Evolutionary conservation across 768 basidiomycete genomes (phyloP).

Genomic region (Sporobolomyces roseus): DNA sequence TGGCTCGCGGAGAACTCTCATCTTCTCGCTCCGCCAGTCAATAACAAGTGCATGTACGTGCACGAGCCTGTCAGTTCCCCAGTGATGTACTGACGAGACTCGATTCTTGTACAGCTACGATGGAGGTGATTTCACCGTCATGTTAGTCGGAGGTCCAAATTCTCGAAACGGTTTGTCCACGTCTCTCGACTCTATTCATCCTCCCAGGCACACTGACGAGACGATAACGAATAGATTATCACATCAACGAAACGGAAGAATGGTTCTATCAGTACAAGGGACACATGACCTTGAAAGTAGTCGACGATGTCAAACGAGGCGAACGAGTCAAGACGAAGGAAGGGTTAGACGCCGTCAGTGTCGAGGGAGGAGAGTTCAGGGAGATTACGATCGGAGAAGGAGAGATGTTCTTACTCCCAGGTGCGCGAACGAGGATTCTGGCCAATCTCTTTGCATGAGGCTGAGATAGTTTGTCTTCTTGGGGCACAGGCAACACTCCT

Average conservation of each 20-base stretch:
- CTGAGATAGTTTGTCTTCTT: neutral
- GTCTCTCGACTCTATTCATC: neutral
- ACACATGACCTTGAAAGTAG: constrained; percentile 79
- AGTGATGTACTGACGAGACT: no score
- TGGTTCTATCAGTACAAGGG: constrained; percentile 99
- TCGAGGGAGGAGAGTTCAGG: constrained; percentile 67
- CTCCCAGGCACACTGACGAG: no score
- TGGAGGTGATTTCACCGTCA: constrained; percentile 83
- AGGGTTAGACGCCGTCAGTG: constrained; percentile 44
- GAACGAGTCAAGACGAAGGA: constrained; percentile 38
- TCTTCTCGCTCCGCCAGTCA: constrained; percentile 78
- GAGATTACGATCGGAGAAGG: constrained; percentile 90
- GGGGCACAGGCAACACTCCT: constrained; percentile 73
- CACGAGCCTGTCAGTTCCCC: no score
- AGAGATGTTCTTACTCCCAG: constrained; percentile 92
- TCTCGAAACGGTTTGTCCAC: constrained; percentile 59
- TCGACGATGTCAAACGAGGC: constrained; percentile 49
- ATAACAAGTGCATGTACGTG: constrained; percentile 76
- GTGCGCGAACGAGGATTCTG: constrained; percentile 51
- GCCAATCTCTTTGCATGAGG: neutral
- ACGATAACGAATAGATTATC: constrained; percentile 82
- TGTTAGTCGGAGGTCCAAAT: constrained; percentile 95
- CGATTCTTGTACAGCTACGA: constrained; percentile 49
- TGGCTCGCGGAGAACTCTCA: constrained; percentile 77
- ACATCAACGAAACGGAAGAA: constrained; percentile 95